Percentiles rank a stretch among this genome's conserved stretches.
These are phyloP conservation scores for Hanseniaspora valbyensis DNA, from an alignment of 805 yeast genomes.

Conservation along the genomic window DNA sequence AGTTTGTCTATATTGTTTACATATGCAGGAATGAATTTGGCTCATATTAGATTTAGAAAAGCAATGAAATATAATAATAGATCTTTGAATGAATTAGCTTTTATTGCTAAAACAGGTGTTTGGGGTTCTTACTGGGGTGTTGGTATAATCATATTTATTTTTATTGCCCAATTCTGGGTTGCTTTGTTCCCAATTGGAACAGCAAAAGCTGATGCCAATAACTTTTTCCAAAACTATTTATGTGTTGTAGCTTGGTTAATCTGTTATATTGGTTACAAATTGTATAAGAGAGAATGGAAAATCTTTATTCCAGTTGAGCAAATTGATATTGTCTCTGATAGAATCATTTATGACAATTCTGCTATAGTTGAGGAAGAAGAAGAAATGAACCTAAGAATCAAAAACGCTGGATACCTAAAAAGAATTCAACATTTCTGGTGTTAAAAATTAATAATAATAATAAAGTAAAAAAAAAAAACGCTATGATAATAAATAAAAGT, in stretches of 20 bases:
- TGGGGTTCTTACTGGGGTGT: slow-evolving; percentile 45
- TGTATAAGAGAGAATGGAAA: slow-evolving; percentile 38
- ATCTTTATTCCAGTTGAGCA: slow-evolving; percentile 26
- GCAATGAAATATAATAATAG: slow-evolving; percentile 47
- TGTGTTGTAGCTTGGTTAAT: slow-evolving; percentile 38
- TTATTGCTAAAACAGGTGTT: slow-evolving; percentile 40
- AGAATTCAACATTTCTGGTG: slow-evolving; percentile 28
- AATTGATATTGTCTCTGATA: slow-evolving; percentile 26
- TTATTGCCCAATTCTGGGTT: slow-evolving; percentile 56
- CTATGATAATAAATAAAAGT: no score
- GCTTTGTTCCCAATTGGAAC: slow-evolving; percentile 63
- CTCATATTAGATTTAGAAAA: slow-evolving; percentile 47
- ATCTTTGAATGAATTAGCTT: slow-evolving; percentile 41
- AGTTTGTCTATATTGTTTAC: slow-evolving; percentile 54
- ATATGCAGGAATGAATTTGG: slow-evolving; percentile 47
- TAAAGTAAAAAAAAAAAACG: no score
- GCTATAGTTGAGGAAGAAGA: slow-evolving; percentile 27
- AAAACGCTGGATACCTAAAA: slow-evolving; percentile 25
- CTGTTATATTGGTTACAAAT: slow-evolving; percentile 36
- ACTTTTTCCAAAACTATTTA: slow-evolving; percentile 37
- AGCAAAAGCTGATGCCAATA: slow-evolving; percentile 36
- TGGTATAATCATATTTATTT: slow-evolving; percentile 38
- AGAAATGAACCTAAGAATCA: slow-evolving; percentile 25
- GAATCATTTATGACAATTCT: slow-evolving; percentile 29
- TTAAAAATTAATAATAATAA: no score